Evolutionary conservation across 1,284 basidiomycete species (phyloP), one percentile per base, ranked within the genome.

Genomic region (Fomitopsis palustris): DNA sequence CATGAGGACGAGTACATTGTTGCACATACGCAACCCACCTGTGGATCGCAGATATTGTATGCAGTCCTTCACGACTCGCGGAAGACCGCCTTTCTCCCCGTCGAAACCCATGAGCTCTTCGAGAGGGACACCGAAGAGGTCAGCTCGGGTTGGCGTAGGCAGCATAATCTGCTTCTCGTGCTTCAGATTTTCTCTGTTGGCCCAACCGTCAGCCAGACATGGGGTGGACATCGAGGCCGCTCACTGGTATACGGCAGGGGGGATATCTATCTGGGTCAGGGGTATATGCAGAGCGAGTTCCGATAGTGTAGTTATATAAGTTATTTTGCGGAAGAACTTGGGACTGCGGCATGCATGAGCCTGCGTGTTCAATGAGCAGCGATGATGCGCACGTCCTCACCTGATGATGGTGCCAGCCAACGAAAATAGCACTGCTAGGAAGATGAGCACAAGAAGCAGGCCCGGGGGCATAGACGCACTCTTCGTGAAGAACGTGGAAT

Each of bases 401-500:
- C 88, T 91, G 67, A 95, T 90, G 62, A 94, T 86, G 43, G 91
- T 90, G 4, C 91, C 90, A 43, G 92, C 92, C 54, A 94, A 77
- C 9, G 90, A 91, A 70, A 95, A 91, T 9, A 94, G 75, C 87
- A 93, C 91, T 91, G 68, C 33, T 56, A 45, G 58, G 2, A n/a
- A 33, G 17, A 19, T 53, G 14, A 63, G 42, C 29, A 10, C 10
- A 27, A 49, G 33, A 10, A 21, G 37, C 27, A 52, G 19, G 16
- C 6, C 12, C 6, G 38, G 19, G 37, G 54, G 27, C 41, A 3
- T 17, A 25, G 25, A 70, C 85, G 42, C 62, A 92, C 90, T 92
- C 72, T 91, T 93, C 5, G 92, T 88, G 74, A 93, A 95, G 73
- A 92, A 92, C 2, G 88, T 90, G 1, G 92, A 88, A 68, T 95